These are phyloP conservation scores for Colletotrichum lentis DNA, from an alignment of 2,329 filamentous ascomycete genomes.

Conservation along the genomic window DNA sequence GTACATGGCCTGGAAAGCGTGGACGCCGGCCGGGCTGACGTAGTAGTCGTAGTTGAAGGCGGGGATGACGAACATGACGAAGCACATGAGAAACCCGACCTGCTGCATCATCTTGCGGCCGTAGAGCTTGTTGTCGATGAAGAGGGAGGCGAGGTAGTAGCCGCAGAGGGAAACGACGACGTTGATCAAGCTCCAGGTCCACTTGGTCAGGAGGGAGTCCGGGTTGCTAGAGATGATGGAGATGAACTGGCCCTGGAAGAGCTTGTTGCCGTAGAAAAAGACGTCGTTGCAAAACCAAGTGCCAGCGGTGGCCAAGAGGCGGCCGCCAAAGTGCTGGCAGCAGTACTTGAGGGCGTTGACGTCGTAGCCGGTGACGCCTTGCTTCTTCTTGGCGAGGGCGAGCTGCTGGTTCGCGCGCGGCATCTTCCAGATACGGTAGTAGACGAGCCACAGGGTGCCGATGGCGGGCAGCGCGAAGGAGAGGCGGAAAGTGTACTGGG, in stretches of 20 bases:
- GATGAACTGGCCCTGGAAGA: conserved; percentile 94
- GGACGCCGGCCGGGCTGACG: conserved; percentile 73
- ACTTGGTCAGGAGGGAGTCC: conserved; percentile 80
- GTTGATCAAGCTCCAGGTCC: conserved; percentile 94
- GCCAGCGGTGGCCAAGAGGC: conserved; percentile 84
- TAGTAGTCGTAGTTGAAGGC: conserved; percentile 90
- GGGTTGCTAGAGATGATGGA: conserved; percentile 75
- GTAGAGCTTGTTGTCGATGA: conserved; percentile 97
- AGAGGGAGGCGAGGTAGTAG: conserved; percentile 87
- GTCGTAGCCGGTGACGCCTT: conserved; percentile 85
- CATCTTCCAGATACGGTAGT: conserved; percentile 97
- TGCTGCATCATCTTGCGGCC: conserved; percentile 97
- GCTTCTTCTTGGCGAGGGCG: conserved; percentile 81
- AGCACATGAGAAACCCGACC: conserved; percentile 89
- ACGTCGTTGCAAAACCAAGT: conserved; percentile 97
- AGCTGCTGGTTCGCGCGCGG: conserved; percentile 85
- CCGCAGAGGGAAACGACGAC: conserved; percentile 84
- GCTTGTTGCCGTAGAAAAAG: conserved; percentile 99
- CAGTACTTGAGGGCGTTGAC: conserved; percentile 81
- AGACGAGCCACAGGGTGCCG: conserved; percentile 92
- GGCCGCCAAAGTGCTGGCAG: conserved; percentile 83
- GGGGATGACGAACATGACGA: conserved; percentile 91
- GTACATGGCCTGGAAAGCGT: conserved; percentile 97
- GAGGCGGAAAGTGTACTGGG: conserved; percentile 90
- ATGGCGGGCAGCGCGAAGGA: conserved; percentile 91